phyloP scores from a whole-genome alignment of 371 early-diverging fungal species.

The Mucor lusitanicus region DNA sequence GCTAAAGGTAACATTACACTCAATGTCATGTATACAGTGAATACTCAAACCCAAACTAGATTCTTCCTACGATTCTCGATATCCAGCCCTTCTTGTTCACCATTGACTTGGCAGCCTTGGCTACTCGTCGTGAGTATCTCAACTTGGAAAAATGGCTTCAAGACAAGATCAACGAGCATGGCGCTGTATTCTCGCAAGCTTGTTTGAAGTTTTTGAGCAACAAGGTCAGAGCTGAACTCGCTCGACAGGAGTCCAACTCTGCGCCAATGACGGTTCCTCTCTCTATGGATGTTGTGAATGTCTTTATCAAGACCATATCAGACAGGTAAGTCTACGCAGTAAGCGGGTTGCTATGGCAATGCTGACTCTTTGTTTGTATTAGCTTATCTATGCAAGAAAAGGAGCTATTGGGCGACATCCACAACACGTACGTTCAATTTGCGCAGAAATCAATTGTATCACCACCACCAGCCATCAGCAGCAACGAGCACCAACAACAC shows the following conservation, averaged over 20 bases:
- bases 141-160: conserved; percentile 89
- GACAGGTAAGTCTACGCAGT: conserved; percentile 43
- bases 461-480: background rate
- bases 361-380: background rate
- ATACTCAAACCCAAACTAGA: conserved; percentile 35
- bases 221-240: conserved; percentile 58
- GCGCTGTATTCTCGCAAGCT: conserved; percentile 70
- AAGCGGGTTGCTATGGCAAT: too few relatives aligned
- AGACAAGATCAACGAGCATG: conserved; percentile 69
- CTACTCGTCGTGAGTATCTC: conserved; percentile 78
- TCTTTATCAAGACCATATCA: conserved; percentile 70
- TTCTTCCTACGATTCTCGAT: conserved; percentile 73
- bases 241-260: conserved; percentile 41
- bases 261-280: conserved; percentile 58
- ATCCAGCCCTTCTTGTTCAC: conserved; percentile 71
- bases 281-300: conserved; percentile 67
- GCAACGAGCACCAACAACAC: background rate
- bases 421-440: conserved; percentile 15
- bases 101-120: conserved; percentile 85
- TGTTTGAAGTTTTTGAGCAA: conserved; percentile 80
- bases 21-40: background rate
- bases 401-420: conserved; percentile 22
- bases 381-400: conserved; percentile 10
- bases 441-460: conserved; percentile 1
- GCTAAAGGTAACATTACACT: conserved; percentile 57